These are phyloP conservation scores for Elsinoe necatrix DNA, from an alignment of 2,329 filamentous ascomycete genomes.

Conservation along the genomic window DNA sequence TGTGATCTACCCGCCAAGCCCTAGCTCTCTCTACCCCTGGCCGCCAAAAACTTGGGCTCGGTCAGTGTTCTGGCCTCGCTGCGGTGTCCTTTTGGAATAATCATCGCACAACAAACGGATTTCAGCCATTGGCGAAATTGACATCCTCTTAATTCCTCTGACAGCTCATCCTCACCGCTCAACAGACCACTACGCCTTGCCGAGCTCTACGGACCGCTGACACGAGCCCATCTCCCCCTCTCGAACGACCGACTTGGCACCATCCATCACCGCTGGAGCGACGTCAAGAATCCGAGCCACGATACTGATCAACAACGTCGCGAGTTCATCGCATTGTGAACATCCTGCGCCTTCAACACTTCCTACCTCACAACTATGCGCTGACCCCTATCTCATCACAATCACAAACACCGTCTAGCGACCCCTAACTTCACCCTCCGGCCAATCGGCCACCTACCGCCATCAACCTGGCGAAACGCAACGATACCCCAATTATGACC, in stretches of 20 bases:
- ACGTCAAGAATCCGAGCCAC: not conserved
- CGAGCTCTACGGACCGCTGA: not conserved
- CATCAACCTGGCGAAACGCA: conserved; percentile 1
- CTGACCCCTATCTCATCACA: not conserved
- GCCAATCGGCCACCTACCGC: not conserved
- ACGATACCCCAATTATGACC: not conserved
- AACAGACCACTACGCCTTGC: not conserved
- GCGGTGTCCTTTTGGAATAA: not conserved
- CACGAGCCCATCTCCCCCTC: not conserved
- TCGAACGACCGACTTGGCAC: not conserved
- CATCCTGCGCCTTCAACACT: not conserved
- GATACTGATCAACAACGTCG: not conserved
- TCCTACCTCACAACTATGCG: not conserved
- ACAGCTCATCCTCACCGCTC: not conserved
- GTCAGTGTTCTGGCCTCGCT: not conserved
- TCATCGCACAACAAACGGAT: not conserved
- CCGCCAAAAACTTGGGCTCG: not conserved
- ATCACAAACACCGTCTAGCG: not conserved
- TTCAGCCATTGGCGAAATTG: not conserved
- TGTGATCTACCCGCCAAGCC: conserved; percentile 1
- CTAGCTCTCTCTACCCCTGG: not conserved
- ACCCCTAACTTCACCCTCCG: not conserved
- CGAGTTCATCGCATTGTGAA: not conserved
- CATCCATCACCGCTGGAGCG: not conserved
- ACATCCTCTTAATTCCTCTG: not conserved